Percentiles rank a stretch among this genome's conserved stretches.
Evolutionary conservation across 139 green algal species (phyloP).

Genomic region (Tetradesmus lagerheimii): DNA sequence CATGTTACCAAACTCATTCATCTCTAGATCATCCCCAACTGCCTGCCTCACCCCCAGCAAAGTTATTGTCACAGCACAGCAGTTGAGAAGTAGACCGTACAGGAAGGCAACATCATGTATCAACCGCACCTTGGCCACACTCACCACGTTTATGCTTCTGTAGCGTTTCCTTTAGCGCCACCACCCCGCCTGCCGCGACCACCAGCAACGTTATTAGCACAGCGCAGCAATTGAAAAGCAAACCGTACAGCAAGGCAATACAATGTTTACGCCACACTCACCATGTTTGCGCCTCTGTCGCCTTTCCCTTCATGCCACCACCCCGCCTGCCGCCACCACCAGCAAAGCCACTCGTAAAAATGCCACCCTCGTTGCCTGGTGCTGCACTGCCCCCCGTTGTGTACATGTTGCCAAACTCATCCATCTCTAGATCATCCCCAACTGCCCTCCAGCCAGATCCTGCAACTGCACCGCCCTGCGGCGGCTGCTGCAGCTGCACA

Average conservation of each 20-base stretch:
- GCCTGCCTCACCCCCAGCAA: too few species aligned
- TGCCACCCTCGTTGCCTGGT: neutral
- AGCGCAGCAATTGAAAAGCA: neutral
- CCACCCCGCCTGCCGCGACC: too few species aligned
- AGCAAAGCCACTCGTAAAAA: neutral
- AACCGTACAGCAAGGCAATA: neutral
- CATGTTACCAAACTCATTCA: neutral
- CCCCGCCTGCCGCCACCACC: neutral
- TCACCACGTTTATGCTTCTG: too few species aligned
- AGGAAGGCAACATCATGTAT: too few species aligned
- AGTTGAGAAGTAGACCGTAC: too few species aligned
- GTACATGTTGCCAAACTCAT: neutral
- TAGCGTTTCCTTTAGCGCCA: too few species aligned
- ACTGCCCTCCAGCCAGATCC: neutral
- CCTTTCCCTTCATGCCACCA: neutral
- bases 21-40: neutral
- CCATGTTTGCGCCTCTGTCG: constrained; percentile 1
- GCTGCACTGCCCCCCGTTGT: neutral
- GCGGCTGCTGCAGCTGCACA: neutral
- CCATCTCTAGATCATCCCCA: neutral
- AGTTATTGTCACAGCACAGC: too few species aligned
- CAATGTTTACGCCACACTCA: neutral
- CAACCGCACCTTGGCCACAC: too few species aligned
- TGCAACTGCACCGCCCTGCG: neutral
- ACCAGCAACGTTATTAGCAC: too few species aligned